A percentile compares a stretch with the other conserved stretches of the same genome.
Conservation (phyloP, 2,329 filamentous ascomycete species). For the Annulohypoxylon truncatum region DNA sequence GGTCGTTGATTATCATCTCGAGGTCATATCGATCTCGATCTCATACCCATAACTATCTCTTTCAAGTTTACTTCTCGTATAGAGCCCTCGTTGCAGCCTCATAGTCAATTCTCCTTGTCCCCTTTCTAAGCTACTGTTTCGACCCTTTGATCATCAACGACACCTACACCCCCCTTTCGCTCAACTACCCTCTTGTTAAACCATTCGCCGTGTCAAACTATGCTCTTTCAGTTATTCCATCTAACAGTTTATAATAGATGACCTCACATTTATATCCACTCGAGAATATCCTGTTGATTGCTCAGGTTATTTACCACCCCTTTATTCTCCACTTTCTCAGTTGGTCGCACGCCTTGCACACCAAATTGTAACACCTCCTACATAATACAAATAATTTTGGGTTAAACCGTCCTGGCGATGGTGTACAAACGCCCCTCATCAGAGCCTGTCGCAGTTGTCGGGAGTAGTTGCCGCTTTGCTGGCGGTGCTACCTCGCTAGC, state of each 20-base stretch:
- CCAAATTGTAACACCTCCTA: conserved; percentile 1
- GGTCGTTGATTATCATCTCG: not conserved
- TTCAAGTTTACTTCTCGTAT: not conserved
- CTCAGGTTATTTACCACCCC: not conserved
- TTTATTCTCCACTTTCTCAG: not conserved
- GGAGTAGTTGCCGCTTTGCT: conserved; percentile 48
- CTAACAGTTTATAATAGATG: not conserved
- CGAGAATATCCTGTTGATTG: not conserved
- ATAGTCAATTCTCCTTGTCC: not conserved
- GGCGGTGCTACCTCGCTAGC: conserved; percentile 45
- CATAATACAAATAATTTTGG: not conserved
- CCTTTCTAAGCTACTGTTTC: not conserved
- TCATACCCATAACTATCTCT: not conserved
- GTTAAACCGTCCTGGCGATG: conserved; percentile 28
- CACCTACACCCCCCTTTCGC: not conserved
- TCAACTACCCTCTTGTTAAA: not conserved
- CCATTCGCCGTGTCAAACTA: not conserved
- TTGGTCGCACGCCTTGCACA: conserved; percentile 2
- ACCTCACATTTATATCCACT: not conserved
- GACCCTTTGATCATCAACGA: not conserved
- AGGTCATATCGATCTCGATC: not conserved
- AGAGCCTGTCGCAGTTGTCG: conserved; percentile 49
- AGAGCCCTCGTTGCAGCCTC: not conserved
- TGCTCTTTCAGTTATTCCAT: not conserved
- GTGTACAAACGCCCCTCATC: conserved; percentile 27